Conservation (phyloP, 768 basidiomycete species). For the Obba rivulosa region DNA sequence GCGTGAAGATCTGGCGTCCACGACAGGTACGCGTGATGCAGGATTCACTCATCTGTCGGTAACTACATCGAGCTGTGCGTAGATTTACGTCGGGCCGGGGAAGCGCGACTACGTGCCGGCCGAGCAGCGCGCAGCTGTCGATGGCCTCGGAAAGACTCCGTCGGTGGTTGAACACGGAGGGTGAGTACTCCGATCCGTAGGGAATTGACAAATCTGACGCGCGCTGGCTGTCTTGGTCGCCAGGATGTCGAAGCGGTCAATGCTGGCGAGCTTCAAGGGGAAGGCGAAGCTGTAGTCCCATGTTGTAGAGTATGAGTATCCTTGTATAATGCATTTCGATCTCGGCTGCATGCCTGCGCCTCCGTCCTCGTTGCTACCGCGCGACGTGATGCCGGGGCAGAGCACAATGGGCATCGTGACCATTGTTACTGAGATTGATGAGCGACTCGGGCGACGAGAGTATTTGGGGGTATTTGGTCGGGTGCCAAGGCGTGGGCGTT, state of each 20-base stretch:
- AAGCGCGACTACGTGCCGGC: constrained; percentile 74
- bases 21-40: constrained; percentile 47
- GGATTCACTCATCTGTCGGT: not conserved
- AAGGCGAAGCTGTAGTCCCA: constrained; percentile 40
- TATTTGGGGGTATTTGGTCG: constrained; percentile 15
- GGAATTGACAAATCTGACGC: constrained; percentile 19
- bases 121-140: constrained; percentile 49
- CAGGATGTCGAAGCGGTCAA: constrained; percentile 66
- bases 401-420: not conserved
- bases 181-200: constrained; percentile 38
- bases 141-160: constrained; percentile 54
- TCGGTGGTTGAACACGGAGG: constrained; percentile 67
- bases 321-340: too few species aligned
- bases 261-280: constrained; percentile 56
- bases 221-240: not conserved
- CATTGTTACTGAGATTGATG: not conserved
- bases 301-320: not conserved
- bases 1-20: constrained; percentile 92
- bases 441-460: too few species aligned
- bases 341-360: too few species aligned
- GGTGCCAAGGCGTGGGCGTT: constrained; percentile 5
- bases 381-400: not conserved
- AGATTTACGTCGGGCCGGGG: constrained; percentile 76
- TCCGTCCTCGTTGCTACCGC: not conserved
- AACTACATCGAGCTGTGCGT: constrained; percentile 7